Conservation (phyloP, 164 flowering plant species). For the Tinospora cordifolia region DNA sequence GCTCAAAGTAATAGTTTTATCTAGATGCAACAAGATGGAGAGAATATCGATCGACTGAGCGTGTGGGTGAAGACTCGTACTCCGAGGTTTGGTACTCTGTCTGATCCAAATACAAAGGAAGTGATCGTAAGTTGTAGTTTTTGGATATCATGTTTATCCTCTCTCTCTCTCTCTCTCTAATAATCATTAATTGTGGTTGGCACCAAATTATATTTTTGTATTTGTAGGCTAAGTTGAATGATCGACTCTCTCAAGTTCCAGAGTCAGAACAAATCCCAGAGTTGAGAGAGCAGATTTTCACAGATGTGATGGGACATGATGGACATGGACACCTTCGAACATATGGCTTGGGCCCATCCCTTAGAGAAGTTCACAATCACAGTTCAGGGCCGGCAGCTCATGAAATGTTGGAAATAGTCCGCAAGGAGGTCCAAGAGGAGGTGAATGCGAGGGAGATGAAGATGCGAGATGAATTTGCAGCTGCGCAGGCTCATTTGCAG, state of each 20-base stretch:
- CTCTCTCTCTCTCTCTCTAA: too few relatives aligned
- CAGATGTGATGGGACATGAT: not conserved
- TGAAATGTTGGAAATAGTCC: not conserved
- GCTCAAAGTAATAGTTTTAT: not conserved
- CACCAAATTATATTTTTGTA: not conserved
- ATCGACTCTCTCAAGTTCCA: not conserved
- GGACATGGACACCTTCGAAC: not conserved
- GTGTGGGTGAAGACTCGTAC: not conserved
- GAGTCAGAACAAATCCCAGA: not conserved
- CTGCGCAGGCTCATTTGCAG: not conserved
- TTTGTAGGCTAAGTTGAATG: not conserved
- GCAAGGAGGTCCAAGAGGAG: not conserved
- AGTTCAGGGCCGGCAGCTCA: not conserved
- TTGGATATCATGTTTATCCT: too few relatives aligned
- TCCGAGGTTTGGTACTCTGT: not conserved
- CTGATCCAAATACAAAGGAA: not conserved
- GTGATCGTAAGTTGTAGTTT: not conserved
- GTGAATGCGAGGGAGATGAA: not conserved
- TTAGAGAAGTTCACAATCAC: not conserved
- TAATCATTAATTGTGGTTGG: not conserved
- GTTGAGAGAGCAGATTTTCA: not conserved
- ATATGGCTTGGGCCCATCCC: not conserved
- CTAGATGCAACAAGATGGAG: not conserved
- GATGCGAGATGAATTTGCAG: not conserved
- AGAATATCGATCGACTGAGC: not conserved